Base-by-base conservation (phyloP, 495 filamentous ascomycete species). In the Trichoderma asperelloides region DNA sequence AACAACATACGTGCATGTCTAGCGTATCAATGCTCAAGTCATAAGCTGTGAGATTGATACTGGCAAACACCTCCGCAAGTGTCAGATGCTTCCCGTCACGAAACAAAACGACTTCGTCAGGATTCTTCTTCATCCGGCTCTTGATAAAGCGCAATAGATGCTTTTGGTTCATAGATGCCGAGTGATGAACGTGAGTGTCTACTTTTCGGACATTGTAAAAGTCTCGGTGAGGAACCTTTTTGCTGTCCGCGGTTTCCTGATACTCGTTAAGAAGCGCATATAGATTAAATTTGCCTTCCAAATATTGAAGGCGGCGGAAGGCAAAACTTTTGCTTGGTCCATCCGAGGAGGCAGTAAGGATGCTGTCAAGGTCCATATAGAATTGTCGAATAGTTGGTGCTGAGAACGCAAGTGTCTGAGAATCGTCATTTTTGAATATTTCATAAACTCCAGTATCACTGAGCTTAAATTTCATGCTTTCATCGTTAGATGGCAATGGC, bases 181-280 rank as follows among this genome's bases (percentile, higher is more conserved):
- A 98, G 76, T 98, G 95, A 76, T 98, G 95, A 68, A 98, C 95
- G 82, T 98, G 95, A 16, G 95, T 98, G 76, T 98, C 95, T 27
- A 98, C 96, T 76, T 98, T 98, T 68, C 95, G 85, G 63, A 98
- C 95, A 73, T 98, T 98, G 79, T 98, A 98, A 73, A 98, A 98
- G 77, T 98, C 95, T 78, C 95, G 85, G 75, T 98, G 95, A 30
- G 95, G 95, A 12, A 98, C 96, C 73, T 87, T 91, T 78, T 98
- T 98, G 78, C 91, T 96, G 82, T 98, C 96, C 64, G 95, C 93
- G 69, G 95, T 93, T 76, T 98, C 95, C 76, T 98, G 92, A 71
- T 98, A 96, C 71, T 96, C 94, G 76, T 98, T 97, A 68, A 97
- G 78, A 3, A 98, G 83, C 15, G 87, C 83, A 72, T 98, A 96